Evolutionary conservation across 495 filamentous ascomycete species (phyloP), one percentile per base, ranked within the genome.

Genomic region (Talaromyces proteolyticus): DNA sequence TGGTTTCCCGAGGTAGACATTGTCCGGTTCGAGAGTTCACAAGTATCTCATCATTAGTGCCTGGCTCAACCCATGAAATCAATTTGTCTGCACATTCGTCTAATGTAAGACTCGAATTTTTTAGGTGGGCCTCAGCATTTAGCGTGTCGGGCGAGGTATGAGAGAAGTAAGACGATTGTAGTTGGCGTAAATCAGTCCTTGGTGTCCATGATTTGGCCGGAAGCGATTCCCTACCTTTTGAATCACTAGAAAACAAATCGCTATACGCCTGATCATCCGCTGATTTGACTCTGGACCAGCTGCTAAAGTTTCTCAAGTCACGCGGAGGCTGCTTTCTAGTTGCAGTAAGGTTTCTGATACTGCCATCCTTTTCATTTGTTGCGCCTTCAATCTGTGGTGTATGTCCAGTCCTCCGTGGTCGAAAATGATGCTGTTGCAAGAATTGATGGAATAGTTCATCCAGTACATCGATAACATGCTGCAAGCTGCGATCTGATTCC

Each of bases 241-340:
- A 22, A 8, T 36, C 34, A 39, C 36, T 39, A 18, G 14, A 3
- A 8, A 49, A 34, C 11, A 49, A 41, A 12, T 49, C 44, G 4
- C 36, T 47, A 6, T 52, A 16, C 19, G n/a, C 22, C 23, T 29
- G n/a, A 3, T 53, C 48, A 19, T 67, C 76, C 3, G 79, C 78
- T 20, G 72, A 73, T 62, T 92, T 94, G 19, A 89, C 72, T 44
- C 80, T 78, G 24, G 81, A 80, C 85, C 88, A 93, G 3, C 59
- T 61, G 46, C 69, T 64, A 50, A 91, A 89, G 11, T 53, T 42
- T 21, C 24, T 26, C 11, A 40, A 49, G 7, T 49, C 22, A 6
- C 25, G 29, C 1, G 20, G 25, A 6, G 16, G 6, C n/a, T 49
- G 25, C n/a, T 49, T 49, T 4, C 25, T 41, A n/a, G 14, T 22